Base-by-base conservation (phyloP, 352 stramenopile genomes). In the Phytopythium sindhum region DNA sequence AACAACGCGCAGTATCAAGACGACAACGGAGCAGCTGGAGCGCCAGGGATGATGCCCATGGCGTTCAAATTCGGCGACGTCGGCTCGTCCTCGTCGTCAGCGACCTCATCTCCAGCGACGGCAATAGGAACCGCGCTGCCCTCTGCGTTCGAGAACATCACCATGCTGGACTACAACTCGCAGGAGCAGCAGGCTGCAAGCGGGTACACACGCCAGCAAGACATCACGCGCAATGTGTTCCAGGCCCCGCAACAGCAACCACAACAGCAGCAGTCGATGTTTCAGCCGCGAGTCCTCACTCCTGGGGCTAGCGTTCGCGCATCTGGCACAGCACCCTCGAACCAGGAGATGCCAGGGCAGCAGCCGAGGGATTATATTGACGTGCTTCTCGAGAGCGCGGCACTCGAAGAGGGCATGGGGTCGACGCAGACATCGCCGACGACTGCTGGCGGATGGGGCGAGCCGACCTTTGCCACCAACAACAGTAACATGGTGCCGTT, bases 341-440 rank as follows among this genome's bases (percentile, higher is more conserved):
- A 69, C 17, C 57, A 57, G 19, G 42, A 63, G 23, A 35, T 60
- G n/a, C 53, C 60, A 24, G 50, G 60, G 9, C 64, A 75, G 39
- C 66, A 75, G 59, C 56, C 72, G 42, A 73, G 62, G 50, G 78
- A 89, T 45, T 89, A 83, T 42, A 80, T 89, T 14, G 80, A 89
- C 59, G 75, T 87, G 24, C 55, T 89, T 21, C 61, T 89, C 4
- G 80, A 89, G 65, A 87, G 75, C 35, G 78, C 77, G 0, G 78
- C 65, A 12, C 41, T 89, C 44, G 77, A 89, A 24, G 80, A 88
- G 4, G 72, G 75, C 56, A 33, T 88, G 15, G 54, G 23, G 9
- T 19, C 74, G 9, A 51, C 65, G 17, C 74, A 81, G 64, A 68
- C 60, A 7, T 72, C 72, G 4, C 65, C 70, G 47, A 60, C 67